phyloP scores from a whole-genome alignment of 345 rosid genomes.

The Euclidium syriacum region DNA sequence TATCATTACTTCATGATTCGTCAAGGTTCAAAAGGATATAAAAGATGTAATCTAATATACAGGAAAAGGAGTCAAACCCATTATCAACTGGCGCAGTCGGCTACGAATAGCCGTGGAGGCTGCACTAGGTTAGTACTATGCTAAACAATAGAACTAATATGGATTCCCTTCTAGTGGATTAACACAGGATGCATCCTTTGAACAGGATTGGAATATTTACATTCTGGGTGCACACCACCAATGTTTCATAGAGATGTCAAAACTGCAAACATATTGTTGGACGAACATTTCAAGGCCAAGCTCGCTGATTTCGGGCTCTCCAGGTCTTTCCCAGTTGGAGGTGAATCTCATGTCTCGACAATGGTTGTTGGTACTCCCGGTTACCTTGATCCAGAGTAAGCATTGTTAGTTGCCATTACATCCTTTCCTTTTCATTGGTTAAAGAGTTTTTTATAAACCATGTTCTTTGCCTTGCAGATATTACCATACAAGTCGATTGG shows the following conservation, averaged over 20 bases:
- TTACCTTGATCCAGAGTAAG: slow-evolving; percentile 51
- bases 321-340: slow-evolving; percentile 20
- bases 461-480: slow-evolving; percentile 6
- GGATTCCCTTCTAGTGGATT: too few relatives aligned
- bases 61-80: slow-evolving; percentile 3
- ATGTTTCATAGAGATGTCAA: slow-evolving; percentile 45
- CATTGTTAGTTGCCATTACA: neutral
- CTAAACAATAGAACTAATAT: too few relatives aligned
- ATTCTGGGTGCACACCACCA: slow-evolving; percentile 40
- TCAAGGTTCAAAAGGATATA: neutral
- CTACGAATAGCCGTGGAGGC: slow-evolving; percentile 41
- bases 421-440: neutral
- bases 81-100: slow-evolving; percentile 34
- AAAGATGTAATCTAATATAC: neutral
- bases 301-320: slow-evolving; percentile 47
- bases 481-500: neutral
- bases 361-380: slow-evolving; percentile 20
- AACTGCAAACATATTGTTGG: slow-evolving; percentile 38
- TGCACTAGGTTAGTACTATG: slow-evolving; percentile 24
- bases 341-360: slow-evolving; percentile 10
- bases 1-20: neutral
- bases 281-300: slow-evolving; percentile 35
- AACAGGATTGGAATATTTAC: slow-evolving; percentile 42
- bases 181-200: neutral
- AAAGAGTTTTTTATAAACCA: neutral